Evolutionary conservation across 305 asterid genomes (phyloP).

Genomic region (Solanum aculeatissimum): DNA sequence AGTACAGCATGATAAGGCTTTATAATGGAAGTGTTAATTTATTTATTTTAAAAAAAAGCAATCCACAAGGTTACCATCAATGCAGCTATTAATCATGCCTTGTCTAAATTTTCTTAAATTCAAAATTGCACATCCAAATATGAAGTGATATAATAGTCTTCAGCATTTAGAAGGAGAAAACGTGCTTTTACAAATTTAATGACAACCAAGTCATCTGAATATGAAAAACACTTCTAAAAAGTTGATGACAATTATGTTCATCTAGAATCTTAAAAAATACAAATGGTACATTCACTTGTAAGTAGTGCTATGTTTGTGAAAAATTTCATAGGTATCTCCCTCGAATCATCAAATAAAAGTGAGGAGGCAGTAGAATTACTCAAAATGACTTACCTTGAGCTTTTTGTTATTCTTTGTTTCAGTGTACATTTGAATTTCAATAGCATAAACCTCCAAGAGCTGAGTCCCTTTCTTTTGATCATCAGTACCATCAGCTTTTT

Average conservation of each 20-base stretch:
- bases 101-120: not conserved
- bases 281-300: not conserved
- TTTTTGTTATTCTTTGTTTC: slow-evolving; percentile 95
- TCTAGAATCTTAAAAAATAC: not conserved
- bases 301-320: not conserved
- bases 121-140: not conserved
- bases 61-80: not conserved
- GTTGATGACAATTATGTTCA: not conserved
- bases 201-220: not conserved
- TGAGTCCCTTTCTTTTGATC: slow-evolving; percentile 98
- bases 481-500: slow-evolving; percentile 90
- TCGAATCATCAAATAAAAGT: not conserved
- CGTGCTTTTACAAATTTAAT: not conserved
- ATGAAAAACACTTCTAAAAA: not conserved
- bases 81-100: not conserved
- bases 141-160: not conserved
- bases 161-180: not conserved
- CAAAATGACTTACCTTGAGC: slow-evolving; percentile 47
- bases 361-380: not conserved
- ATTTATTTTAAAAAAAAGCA: not conserved
- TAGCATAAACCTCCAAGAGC: slow-evolving; percentile 85
- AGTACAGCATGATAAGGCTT: not conserved
- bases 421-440: slow-evolving; percentile 95
- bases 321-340: not conserved
- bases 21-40: not conserved